These are phyloP conservation scores for Xylaria digitata DNA, from an alignment of 2,329 filamentous ascomycete genomes.

Conservation along the genomic window DNA sequence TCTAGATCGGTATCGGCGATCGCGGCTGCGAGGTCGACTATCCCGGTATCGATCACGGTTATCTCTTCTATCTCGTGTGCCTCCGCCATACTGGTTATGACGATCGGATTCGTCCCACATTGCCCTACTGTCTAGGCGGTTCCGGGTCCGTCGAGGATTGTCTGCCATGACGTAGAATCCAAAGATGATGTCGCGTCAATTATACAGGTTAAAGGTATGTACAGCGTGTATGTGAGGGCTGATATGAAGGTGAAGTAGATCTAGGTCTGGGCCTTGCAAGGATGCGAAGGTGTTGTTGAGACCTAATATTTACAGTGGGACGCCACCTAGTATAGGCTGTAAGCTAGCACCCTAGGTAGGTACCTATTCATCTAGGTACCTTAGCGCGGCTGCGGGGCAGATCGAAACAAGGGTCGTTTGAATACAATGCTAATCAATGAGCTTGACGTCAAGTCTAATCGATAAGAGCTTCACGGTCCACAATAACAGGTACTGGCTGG, in stretches of 20 bases:
- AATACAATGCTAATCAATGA: background rate
- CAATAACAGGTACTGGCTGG: slow-evolving; percentile 22
- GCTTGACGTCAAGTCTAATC: slow-evolving; percentile 44
- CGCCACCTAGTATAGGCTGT: background rate
- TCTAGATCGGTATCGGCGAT: slow-evolving; percentile 44
- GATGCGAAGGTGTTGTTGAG: slow-evolving; percentile 11
- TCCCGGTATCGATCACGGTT: slow-evolving; percentile 49
- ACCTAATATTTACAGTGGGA: slow-evolving; percentile 38
- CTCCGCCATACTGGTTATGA: slow-evolving; percentile 49
- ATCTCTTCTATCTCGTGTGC: slow-evolving; percentile 45
- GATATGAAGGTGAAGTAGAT: slow-evolving; percentile 10
- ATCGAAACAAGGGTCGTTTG: background rate
- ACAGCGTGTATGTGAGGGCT: background rate
- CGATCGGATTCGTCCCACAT: slow-evolving; percentile 70
- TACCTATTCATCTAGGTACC: background rate
- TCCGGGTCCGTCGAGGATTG: slow-evolving; percentile 57
- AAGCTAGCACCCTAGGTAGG: background rate
- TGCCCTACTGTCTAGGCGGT: slow-evolving; percentile 66
- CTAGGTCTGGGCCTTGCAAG: slow-evolving; percentile 1
- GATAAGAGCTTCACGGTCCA: slow-evolving; percentile 36
- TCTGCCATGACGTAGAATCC: slow-evolving; percentile 58
- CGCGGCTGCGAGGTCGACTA: slow-evolving; percentile 48
- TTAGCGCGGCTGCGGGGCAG: slow-evolving; percentile 13
- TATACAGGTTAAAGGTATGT: background rate
- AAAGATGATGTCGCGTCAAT: background rate